Base-by-base conservation (phyloP, 177 flowering plant species). In the Vitis hybrid region DNA sequence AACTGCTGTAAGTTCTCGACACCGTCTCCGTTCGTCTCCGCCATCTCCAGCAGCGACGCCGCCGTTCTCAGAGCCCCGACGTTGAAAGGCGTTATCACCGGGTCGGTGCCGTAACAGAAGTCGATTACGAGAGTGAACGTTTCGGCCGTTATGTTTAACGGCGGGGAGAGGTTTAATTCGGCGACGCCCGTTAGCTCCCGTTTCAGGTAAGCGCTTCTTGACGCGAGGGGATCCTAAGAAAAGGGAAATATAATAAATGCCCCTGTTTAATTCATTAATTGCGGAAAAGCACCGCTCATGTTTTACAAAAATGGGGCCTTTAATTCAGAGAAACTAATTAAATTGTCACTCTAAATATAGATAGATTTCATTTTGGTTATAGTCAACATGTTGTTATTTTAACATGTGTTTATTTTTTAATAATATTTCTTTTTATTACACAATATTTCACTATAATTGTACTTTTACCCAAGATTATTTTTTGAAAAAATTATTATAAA, bases 1-100 rank as follows among this genome's bases (percentile, higher is more conserved):
- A 76, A 69, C 63, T 70, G 65, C 53, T 62, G 64, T 64, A 93
- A 71, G 73, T 82, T 84, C 12, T 77, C 85, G n/a, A 70, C 83
- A 2, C 64, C 73, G 54, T 51, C 55, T 5, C 53, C 71, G 51
- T 66, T 20, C 5, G 58, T 66, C 56, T 78, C 85, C 60, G 84
- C 81, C 91, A 92, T 89, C 12, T 85, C 90, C 9, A 93, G 85
- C 61, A 88, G 48, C 75, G 86, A 90, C 1, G 91, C 85, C 1
- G 96, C 96, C 2, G 81, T 68, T 17, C 87, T 70, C 1, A 93
- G 84, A 0, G 90, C 78, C 0, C 85, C 89, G 24, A 92, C 80
- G 67, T 93, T 90, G 63, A 79, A 85, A 55, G 94, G 96, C 59
- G 93, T 89, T 53, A 93, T 32, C 46, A 80, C 67, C 58, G 85